These are phyloP conservation scores for Pistacia atlantica DNA, from an alignment of 345 rosid species.

Conservation along the genomic window DNA sequence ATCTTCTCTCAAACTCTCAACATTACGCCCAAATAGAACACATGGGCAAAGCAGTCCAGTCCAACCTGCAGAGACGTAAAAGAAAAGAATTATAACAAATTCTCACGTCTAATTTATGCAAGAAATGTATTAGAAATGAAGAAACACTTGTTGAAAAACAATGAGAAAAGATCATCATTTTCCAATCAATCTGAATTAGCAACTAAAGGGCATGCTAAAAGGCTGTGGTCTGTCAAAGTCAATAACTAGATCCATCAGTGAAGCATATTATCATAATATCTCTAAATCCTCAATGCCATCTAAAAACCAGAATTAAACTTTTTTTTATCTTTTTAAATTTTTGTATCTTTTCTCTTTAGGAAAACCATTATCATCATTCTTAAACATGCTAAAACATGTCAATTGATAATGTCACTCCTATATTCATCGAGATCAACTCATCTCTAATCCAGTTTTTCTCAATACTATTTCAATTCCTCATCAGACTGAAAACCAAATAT, in stretches of 20 bases:
- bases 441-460: not conserved
- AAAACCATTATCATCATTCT: not conserved
- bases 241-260: not conserved
- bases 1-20: slow-evolving; percentile 80
- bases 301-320: not conserved
- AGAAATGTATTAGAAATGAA: not conserved
- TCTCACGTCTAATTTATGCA: not conserved
- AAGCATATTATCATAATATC: not conserved
- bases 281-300: not conserved
- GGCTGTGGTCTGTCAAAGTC: not conserved
- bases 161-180: not conserved
- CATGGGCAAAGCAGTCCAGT: slow-evolving; percentile 90
- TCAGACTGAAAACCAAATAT: not conserved
- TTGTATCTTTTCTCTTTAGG: not conserved
- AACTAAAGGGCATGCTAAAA: not conserved
- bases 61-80: slow-evolving; percentile 54
- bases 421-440: not conserved
- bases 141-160: not conserved
- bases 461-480: not conserved
- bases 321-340: not conserved
- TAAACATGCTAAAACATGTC: not conserved
- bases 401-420: not conserved
- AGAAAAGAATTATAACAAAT: not conserved
- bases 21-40: slow-evolving; percentile 84
- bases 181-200: not conserved